Evolutionary conservation across 1,139 yeast species (phyloP), one percentile per base, ranked within the genome.

Genomic region (Protomyces lactucae-debilis): DNA sequence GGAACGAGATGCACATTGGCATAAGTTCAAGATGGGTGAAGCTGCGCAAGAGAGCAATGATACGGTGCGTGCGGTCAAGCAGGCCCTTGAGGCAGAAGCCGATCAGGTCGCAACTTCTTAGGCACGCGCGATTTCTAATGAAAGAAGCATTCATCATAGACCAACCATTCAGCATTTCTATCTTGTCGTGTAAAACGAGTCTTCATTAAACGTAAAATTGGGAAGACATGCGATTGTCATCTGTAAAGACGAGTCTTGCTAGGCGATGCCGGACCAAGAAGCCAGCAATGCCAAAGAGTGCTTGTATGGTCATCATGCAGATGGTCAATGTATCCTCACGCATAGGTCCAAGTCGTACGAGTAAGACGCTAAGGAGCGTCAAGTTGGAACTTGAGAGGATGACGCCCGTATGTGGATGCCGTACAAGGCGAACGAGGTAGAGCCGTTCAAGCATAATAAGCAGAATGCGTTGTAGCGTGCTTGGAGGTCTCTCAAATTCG

Each of bases 271-370:
- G 83, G 8, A 84, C 82, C 2, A 82, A 74, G 16, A 93, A 79
- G 75, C 95, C 91, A 1, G 75, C 55, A 0, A 88, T 65, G 0
- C 98, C 97, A 60, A 86, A 75, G 0, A 75, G 66, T 53, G 88
- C 82, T 73, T 93, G 99, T 25, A 84, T 70, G 0, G 71, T 71
- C 72, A 93, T 74, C 28, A 93, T 80, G 3, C 81, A 72, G 36
- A 77, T 67, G 68, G 97, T 88, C 64, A 93, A 78, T 28, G 74
- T 77, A 72, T 89, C 96, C 74, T 93, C 99, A 66, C 93, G 81
- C 79, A 87, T 75, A 1, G 98, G 97, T 0, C 99, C 99, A 60
- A 86, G 78, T 87, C 91, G 84, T 8, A 92, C 96, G 56, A 93
- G 78, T 3, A 83, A 80, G 68, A 93, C 78, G 74, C 92, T 95